These are phyloP conservation scores for Pseudocercospora fuligena DNA, from an alignment of 2,329 filamentous ascomycete species.

Conservation along the genomic window DNA sequence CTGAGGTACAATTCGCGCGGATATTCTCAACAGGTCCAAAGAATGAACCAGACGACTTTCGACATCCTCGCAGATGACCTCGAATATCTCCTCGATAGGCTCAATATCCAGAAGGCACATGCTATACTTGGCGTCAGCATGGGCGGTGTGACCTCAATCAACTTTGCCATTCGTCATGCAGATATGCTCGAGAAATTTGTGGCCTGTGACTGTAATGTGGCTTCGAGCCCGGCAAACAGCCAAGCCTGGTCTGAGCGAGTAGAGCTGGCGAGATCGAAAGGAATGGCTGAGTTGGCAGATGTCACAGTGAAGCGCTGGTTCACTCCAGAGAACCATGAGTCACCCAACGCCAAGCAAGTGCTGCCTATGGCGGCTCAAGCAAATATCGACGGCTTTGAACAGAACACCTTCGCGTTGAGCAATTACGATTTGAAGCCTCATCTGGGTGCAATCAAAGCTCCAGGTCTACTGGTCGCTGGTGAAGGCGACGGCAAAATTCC, in stretches of 20 bases:
- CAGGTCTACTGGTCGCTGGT: constrained; percentile 73
- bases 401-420: constrained; percentile 72
- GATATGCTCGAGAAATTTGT: constrained; percentile 65
- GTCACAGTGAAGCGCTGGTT: constrained; percentile 81
- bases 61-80: constrained; percentile 73
- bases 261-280: constrained; percentile 55
- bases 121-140: constrained; percentile 77
- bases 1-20: constrained; percentile 80
- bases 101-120: constrained; percentile 70
- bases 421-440: constrained; percentile 68
- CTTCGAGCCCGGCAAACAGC: constrained; percentile 73
- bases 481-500: constrained; percentile 75
- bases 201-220: constrained; percentile 78
- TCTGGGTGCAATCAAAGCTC: constrained; percentile 61
- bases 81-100: constrained; percentile 65
- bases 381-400: constrained; percentile 69
- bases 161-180: constrained; percentile 71
- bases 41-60: constrained; percentile 56
- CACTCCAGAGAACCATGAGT: constrained; percentile 62
- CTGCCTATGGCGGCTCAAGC: constrained; percentile 72
- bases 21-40: constrained; percentile 53
- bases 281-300: constrained; percentile 62
- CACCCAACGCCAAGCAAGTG: constrained; percentile 63
- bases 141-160: constrained; percentile 78
- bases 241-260: constrained; percentile 81